Conservation (phyloP, 495 filamentous ascomycete genomes). For the Podospora bellae-mahoneyi region DNA sequence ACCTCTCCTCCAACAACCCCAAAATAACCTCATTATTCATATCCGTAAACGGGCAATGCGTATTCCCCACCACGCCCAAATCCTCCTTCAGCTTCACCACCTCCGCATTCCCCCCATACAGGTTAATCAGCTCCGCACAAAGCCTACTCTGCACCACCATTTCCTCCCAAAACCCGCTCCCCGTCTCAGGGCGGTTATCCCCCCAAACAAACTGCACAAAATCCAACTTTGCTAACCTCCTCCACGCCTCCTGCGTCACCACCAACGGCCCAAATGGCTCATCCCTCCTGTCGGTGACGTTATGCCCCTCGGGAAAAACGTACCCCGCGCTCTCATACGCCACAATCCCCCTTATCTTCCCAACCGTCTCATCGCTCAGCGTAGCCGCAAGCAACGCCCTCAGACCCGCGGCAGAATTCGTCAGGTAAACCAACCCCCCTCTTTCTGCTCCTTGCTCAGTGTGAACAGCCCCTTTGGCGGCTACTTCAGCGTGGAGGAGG, state of each 20-base stretch:
- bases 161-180: not conserved
- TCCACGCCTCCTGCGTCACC: not conserved
- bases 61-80: not conserved
- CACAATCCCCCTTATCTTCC: slow-evolving; percentile 1
- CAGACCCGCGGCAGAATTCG: not conserved
- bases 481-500: not conserved
- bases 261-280: not conserved
- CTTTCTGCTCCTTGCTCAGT: not conserved
- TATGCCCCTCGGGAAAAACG: not conserved
- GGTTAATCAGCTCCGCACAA: not conserved
- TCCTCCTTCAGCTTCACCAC: not conserved
- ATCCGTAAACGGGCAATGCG: slow-evolving; percentile 1
- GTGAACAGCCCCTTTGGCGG: not conserved
- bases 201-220: slow-evolving; percentile 1
- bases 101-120: slow-evolving; percentile 2
- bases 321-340: slow-evolving; percentile 5
- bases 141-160: slow-evolving; percentile 1
- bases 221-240: not conserved
- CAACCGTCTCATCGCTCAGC: not conserved
- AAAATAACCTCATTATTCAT: not conserved
- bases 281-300: not conserved
- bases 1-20: not conserved
- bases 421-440: not conserved
- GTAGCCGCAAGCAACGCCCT: not conserved
- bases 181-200: not conserved